These are phyloP conservation scores for Colletotrichum sp. DNA, from an alignment of 2,329 filamentous ascomycete genomes.

Conservation along the genomic window DNA sequence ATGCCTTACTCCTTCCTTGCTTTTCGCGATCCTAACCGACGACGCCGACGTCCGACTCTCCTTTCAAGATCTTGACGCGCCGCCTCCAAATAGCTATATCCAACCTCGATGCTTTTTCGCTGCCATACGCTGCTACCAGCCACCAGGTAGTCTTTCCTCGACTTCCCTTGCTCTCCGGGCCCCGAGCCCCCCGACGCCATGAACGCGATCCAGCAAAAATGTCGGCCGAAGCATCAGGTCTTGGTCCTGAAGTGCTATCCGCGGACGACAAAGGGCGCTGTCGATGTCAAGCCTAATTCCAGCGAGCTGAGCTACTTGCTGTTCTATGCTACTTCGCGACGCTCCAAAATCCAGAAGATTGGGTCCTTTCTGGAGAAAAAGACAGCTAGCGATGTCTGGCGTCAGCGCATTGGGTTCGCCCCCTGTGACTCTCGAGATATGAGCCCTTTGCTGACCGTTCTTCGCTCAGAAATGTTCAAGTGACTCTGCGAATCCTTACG, in stretches of 20 bases:
- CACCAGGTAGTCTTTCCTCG: conserved; percentile 5
- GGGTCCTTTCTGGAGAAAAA: conserved; percentile 94
- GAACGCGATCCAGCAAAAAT: conserved; percentile 70
- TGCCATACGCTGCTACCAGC: conserved; percentile 9
- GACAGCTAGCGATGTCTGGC: conserved; percentile 89
- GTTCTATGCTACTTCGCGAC: conserved; percentile 93
- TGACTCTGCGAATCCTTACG: conserved; percentile 90
- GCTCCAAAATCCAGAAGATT: conserved; percentile 96
- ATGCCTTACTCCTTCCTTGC: conserved; percentile 15
- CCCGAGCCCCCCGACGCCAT: conserved; percentile 44
- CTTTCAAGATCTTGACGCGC: background rate
- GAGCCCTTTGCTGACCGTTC: background rate
- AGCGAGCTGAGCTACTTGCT: conserved; percentile 96
- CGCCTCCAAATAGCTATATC: conserved; percentile 3
- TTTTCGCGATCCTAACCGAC: conserved; percentile 15
- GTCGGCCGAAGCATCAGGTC: conserved; percentile 95
- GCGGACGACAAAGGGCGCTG: conserved; percentile 85
- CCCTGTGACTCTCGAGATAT: background rate
- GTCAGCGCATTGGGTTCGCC: conserved; percentile 80
- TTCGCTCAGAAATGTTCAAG: conserved; percentile 78
- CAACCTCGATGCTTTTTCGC: conserved; percentile 16
- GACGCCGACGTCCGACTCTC: background rate
- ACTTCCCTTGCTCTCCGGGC: background rate
- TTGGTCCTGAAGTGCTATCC: conserved; percentile 97
- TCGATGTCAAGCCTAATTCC: conserved; percentile 94